phyloP scores from a whole-genome alignment of 164 flowering plant genomes.

The Cinnamomum chago region DNA sequence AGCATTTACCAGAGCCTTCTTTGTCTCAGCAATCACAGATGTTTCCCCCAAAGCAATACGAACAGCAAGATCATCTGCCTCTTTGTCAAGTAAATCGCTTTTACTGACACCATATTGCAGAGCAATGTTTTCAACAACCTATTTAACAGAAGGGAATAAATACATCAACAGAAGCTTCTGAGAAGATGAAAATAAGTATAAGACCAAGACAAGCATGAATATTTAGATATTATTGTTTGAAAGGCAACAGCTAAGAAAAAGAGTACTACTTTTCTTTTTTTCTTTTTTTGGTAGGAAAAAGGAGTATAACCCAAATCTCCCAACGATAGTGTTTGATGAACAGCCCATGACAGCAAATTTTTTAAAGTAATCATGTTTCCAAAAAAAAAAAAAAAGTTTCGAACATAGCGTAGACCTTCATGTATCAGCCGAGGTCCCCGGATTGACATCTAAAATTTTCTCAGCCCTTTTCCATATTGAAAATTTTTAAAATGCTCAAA shows the following conservation, averaged over 20 bases:
- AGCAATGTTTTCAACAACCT: slow-evolving; percentile 92
- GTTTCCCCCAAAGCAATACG: slow-evolving; percentile 93
- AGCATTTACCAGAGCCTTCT: slow-evolving; percentile 66
- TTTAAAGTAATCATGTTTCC: too few species aligned
- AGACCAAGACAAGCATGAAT: not conserved
- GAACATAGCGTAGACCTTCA: too few species aligned
- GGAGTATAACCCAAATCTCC: too few species aligned
- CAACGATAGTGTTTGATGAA: too few species aligned
- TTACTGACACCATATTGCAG: slow-evolving; percentile 80
- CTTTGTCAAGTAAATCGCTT: slow-evolving; percentile 76
- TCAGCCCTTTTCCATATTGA: too few species aligned
- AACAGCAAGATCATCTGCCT: slow-evolving; percentile 87
- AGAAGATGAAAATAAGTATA: not conserved
- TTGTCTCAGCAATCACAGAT: slow-evolving; percentile 84
- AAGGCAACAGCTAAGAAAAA: not conserved
- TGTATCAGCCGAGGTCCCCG: too few species aligned
- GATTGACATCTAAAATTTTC: too few species aligned
- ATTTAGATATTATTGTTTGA: not conserved
- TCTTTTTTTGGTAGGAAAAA: not conserved
- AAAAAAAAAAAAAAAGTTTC: too few species aligned
- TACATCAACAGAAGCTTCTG: not conserved
- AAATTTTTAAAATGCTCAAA: too few species aligned
- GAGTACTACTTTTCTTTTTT: too few species aligned
- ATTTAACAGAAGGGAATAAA: slow-evolving; percentile 6
- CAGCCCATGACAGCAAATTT: too few species aligned